Evolutionary conservation across 1,284 basidiomycete species (phyloP).

Genomic region (Moesziomyces antarcticus): DNA sequence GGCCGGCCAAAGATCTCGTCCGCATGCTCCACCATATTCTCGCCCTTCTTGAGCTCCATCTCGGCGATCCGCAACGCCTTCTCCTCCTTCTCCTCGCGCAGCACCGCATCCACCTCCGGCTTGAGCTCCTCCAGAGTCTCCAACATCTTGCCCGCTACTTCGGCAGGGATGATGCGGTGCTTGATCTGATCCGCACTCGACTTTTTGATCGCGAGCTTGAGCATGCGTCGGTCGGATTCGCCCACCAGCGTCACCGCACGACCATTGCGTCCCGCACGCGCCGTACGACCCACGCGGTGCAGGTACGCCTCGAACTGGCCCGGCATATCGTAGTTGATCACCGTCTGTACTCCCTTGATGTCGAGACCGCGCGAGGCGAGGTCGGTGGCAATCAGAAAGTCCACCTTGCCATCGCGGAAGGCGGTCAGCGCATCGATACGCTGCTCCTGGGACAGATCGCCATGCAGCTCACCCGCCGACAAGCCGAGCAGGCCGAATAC

Average conservation of each 20-base stretch:
- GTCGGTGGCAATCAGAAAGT: slow-evolving; percentile 90
- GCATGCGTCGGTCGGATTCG: slow-evolving; percentile 93
- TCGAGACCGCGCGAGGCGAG: slow-evolving; percentile 98
- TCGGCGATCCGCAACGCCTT: slow-evolving; percentile 80
- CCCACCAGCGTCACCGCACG: slow-evolving; percentile 93
- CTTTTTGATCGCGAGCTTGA: slow-evolving; percentile 94
- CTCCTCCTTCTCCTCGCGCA: slow-evolving; percentile 95
- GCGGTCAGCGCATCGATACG: slow-evolving; percentile 90
- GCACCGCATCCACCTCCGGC: slow-evolving; percentile 81
- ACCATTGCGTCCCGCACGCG: slow-evolving; percentile 45
- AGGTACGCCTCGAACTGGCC: slow-evolving; percentile 95
- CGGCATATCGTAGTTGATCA: slow-evolving; percentile 98
- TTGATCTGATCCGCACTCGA: slow-evolving; percentile 84
- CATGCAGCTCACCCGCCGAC: slow-evolving; percentile 89
- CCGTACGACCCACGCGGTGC: slow-evolving; percentile 84
- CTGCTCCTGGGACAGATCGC: slow-evolving; percentile 96
- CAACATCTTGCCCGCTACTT: slow-evolving; percentile 79
- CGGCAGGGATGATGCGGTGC: slow-evolving; percentile 87
- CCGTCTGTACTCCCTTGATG: slow-evolving; percentile 92
- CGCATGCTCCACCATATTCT: slow-evolving; percentile 94
- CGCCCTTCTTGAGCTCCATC: slow-evolving; percentile 94
- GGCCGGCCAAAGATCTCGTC: slow-evolving; percentile 94
- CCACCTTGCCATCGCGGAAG: slow-evolving; percentile 85
- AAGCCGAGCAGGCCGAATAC: slow-evolving; percentile 88
- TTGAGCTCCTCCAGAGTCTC: slow-evolving; percentile 80